A percentile compares a stretch with the other conserved stretches of the same genome.
These are phyloP conservation scores for Cicer arietinum DNA, from an alignment of 306 rosid genomes.

Conservation along the genomic window DNA sequence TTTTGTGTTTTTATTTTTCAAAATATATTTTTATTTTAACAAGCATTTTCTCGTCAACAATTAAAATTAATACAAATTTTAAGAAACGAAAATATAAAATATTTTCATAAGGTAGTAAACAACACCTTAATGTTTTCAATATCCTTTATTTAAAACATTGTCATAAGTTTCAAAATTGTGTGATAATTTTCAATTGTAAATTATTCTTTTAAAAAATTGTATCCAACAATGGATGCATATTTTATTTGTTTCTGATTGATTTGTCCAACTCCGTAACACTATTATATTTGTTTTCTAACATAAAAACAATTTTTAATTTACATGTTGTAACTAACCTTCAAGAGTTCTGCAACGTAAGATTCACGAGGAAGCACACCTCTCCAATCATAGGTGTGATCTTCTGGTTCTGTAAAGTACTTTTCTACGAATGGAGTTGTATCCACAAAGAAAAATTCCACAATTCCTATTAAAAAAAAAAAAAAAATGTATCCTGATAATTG, in stretches of 20 bases:
- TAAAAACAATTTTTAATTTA: background rate
- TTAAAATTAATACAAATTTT: too few relatives aligned
- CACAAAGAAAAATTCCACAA: conserved; percentile 78
- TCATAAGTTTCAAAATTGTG: background rate
- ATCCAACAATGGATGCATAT: background rate
- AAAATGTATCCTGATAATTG: background rate
- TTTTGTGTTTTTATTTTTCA: too few relatives aligned
- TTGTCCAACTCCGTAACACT: background rate
- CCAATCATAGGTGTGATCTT: conserved; percentile 69
- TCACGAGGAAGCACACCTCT: conserved; percentile 66
- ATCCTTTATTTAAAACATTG: background rate
- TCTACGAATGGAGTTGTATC: conserved; percentile 84
- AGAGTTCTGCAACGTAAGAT: conserved; percentile 59
- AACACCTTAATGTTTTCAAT: background rate
- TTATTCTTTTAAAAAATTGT: background rate
- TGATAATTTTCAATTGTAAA: background rate
- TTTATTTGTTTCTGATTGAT: background rate
- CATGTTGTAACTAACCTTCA: conserved; percentile 52
- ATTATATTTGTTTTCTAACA: background rate
- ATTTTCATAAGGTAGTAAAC: too few relatives aligned
- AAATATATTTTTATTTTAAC: too few relatives aligned
- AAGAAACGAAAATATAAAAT: too few relatives aligned
- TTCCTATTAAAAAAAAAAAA: conserved; percentile 40
- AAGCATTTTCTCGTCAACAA: too few relatives aligned
- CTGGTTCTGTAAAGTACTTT: conserved; percentile 59